These are phyloP conservation scores for Solanum chiquidenum DNA, from an alignment of 257 asterid genomes.

Conservation along the genomic window DNA sequence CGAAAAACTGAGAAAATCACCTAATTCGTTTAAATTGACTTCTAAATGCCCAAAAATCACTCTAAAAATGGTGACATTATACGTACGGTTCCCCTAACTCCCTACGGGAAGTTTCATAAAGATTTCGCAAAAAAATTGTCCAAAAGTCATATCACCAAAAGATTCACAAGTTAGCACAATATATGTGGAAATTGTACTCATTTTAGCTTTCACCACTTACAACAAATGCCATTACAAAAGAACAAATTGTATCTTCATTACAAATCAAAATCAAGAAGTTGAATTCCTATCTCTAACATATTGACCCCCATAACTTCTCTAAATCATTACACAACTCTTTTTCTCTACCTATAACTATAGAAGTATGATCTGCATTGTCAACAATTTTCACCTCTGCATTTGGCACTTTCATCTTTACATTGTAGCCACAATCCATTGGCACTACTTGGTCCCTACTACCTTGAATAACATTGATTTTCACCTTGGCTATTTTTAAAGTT, in stretches of 20 bases:
- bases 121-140: too few relatives aligned
- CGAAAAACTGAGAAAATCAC: too few relatives aligned
- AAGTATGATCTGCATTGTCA: slow-evolving; percentile 41
- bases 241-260: background rate
- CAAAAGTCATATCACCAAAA: too few relatives aligned
- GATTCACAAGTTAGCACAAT: background rate
- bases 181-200: background rate
- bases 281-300: background rate
- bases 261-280: background rate
- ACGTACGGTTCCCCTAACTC: too few relatives aligned
- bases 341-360: slow-evolving; percentile 44
- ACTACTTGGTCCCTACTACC: slow-evolving; percentile 59
- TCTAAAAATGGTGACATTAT: too few relatives aligned
- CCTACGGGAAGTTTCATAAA: too few relatives aligned
- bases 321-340: slow-evolving; percentile 28
- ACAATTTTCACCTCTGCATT: slow-evolving; percentile 31
- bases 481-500: slow-evolving; percentile 18
- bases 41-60: too few relatives aligned
- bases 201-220: background rate
- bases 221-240: background rate
- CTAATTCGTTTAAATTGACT: too few relatives aligned
- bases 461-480: slow-evolving; percentile 39
- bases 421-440: slow-evolving; percentile 52
- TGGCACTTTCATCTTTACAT: slow-evolving; percentile 43
- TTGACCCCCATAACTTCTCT: slow-evolving; percentile 42